Conservation (phyloP, 1,139 yeast species). For the Blastobotrys petasosporus region DNA sequence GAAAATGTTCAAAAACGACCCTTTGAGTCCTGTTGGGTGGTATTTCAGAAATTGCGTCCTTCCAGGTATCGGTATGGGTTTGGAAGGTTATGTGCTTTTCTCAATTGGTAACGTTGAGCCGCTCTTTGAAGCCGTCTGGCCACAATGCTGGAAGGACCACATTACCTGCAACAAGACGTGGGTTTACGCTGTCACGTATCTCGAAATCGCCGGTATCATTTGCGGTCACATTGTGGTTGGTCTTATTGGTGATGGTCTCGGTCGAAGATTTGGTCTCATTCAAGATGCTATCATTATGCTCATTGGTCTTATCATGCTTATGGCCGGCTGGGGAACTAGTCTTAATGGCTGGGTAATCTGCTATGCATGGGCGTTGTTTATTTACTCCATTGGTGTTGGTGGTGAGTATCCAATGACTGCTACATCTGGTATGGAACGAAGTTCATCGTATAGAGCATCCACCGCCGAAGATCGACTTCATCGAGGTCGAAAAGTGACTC, state of each 20-base stretch:
- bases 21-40: conserved; percentile 33
- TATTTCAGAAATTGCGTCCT: conserved; percentile 34
- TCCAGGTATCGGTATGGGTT: conserved; percentile 36
- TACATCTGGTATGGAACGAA: conserved; percentile 37
- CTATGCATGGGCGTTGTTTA: conserved; percentile 61
- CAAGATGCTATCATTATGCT: conserved; percentile 38
- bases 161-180: conserved; percentile 32
- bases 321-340: conserved; percentile 41
- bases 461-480: conserved; percentile 35
- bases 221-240: conserved; percentile 90
- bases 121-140: conserved; percentile 34
- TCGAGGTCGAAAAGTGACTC: conserved; percentile 38
- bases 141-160: conserved; percentile 33
- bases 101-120: conserved; percentile 35
- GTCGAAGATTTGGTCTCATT: conserved; percentile 72
- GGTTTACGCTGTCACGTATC: conserved; percentile 32
- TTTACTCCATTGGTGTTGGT: conserved; percentile 84
- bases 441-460: conserved; percentile 24
- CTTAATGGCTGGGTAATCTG: conserved; percentile 42
- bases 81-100: conserved; percentile 37
- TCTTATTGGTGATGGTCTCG: conserved; percentile 72
- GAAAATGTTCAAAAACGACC: conserved; percentile 31
- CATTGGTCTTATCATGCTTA: conserved; percentile 73
- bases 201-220: conserved; percentile 71
- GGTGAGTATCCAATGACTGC: conserved; percentile 99